These are phyloP conservation scores for Creolimax fragrantissima DNA, from an alignment of 78 protist species.

Conservation along the genomic window DNA sequence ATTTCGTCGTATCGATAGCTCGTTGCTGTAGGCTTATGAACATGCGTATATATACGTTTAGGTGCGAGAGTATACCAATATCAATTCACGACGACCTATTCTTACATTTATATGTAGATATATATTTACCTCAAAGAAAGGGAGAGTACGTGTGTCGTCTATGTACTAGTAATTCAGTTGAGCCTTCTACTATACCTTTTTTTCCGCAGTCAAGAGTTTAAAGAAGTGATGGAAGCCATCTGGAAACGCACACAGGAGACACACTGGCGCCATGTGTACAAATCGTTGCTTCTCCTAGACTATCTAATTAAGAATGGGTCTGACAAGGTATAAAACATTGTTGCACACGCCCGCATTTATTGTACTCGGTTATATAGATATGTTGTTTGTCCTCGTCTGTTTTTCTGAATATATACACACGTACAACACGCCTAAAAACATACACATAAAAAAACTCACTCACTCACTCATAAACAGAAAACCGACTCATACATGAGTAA, in stretches of 20 bases:
- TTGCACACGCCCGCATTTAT: too few species aligned
- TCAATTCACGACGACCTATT: neutral
- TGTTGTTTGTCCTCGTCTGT: too few species aligned
- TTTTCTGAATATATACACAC: too few species aligned
- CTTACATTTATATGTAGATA: neutral
- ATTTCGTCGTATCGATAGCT: neutral
- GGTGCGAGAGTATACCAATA: neutral
- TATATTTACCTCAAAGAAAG: too few species aligned
- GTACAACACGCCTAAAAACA: too few species aligned
- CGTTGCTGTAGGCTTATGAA: neutral
- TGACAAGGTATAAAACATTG: neutral
- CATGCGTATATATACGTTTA: neutral
- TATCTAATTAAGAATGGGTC: conserved; percentile 31
- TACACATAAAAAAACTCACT: too few species aligned
- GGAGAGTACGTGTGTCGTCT: too few species aligned
- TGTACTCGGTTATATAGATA: too few species aligned
- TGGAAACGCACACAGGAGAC: conserved; percentile 28
- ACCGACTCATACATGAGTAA: too few species aligned
- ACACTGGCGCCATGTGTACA: conserved; percentile 23
- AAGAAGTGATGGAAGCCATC: conserved; percentile 14
- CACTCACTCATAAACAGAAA: too few species aligned
- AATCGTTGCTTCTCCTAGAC: conserved; percentile 27
- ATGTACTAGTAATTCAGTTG: too few species aligned
- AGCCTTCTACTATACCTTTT: too few species aligned
- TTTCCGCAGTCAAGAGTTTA: neutral